Base-by-base conservation (phyloP, 371 early-diverging fungal species). In the Dinochytrium kinnereticum region DNA sequence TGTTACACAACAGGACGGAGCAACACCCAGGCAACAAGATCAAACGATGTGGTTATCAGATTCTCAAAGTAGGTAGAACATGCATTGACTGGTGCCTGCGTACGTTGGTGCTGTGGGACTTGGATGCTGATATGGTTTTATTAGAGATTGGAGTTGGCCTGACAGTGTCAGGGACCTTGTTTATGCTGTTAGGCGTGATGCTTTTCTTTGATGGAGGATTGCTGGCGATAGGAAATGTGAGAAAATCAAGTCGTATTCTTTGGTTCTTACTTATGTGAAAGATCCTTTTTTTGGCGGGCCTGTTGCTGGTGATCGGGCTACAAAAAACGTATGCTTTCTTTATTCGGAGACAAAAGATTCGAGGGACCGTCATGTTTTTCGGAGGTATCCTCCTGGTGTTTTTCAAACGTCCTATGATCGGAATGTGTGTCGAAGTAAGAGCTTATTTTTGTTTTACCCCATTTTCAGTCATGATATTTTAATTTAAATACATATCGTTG, bases 201-300 rank as follows among this genome's bases (percentile, higher is more conserved):
- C 81, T 96, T 77, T 89, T 98, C 78, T 97, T 98, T 85, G 98
- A 98, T 80, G 92, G 92, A 10, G 98, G 98, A 13, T 84, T 98
- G 50, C 85, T 98, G 70, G 97, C 96, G 28, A 96, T 98, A 69
- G 98, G 98, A 76, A 97, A 98, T 80, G 95, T 96, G 90, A 81
- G 87, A 51, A 24, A 21, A 33, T 39, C 38, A 19, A 39, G 30
- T 37, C 39, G 57, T 64, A 17, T 7, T 13, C 40, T n/a, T n/a
- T 21, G 31, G 1, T 71, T 67, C 57, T 30, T 40, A 53, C 15
- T 66, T n/a, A 30, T 17, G 26, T n/a, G 31, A 10, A 75, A 96
- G 96, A 90, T 98, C 39, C 76, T 97, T 76, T 97, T 98, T 81
- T 80, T 98, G 68, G 85, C 89, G 51, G 98, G 98, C 36, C 84